Evolutionary conservation across 768 basidiomycete species (phyloP).

Genomic region (Trametes punicea): DNA sequence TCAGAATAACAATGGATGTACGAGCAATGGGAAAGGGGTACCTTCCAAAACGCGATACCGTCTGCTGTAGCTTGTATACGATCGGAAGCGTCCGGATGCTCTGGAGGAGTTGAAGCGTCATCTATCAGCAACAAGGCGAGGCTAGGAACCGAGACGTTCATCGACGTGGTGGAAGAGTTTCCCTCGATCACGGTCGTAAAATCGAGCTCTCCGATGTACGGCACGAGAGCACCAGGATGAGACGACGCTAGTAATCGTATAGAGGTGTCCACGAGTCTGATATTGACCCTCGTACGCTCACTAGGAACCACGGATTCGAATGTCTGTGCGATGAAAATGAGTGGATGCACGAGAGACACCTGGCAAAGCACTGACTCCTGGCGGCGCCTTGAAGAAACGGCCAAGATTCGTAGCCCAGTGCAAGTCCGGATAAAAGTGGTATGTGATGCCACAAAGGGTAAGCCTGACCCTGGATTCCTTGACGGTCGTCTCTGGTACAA

Average conservation of each 20-base stretch:
- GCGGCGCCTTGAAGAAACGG: conserved; percentile 74
- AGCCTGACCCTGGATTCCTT: conserved; percentile 78
- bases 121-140: conserved; percentile 55
- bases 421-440: conserved; percentile 58
- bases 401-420: conserved; percentile 60
- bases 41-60: conserved; percentile 66
- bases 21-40: not conserved
- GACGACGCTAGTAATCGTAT: conserved; percentile 55
- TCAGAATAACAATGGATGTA: not conserved
- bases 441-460: conserved; percentile 60
- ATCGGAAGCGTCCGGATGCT: conserved; percentile 24
- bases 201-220: conserved; percentile 63
- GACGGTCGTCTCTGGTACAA: conserved; percentile 54
- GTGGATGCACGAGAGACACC: not conserved
- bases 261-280: conserved; percentile 66
- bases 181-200: conserved; percentile 73
- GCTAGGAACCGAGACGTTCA: conserved; percentile 47
- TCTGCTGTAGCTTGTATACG: conserved; percentile 16
- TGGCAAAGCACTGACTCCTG: conserved; percentile 59
- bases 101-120: conserved; percentile 37
- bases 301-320: conserved; percentile 93
- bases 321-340: conserved; percentile 43
- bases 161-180: conserved; percentile 52
- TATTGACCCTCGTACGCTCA: conserved; percentile 71
- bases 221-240: conserved; percentile 61